Percentiles rank a stretch among this genome's conserved stretches.
These are phyloP conservation scores for Globisporangium rhizosaccharum DNA, from an alignment of 352 stramenopile species.

Conservation along the genomic window DNA sequence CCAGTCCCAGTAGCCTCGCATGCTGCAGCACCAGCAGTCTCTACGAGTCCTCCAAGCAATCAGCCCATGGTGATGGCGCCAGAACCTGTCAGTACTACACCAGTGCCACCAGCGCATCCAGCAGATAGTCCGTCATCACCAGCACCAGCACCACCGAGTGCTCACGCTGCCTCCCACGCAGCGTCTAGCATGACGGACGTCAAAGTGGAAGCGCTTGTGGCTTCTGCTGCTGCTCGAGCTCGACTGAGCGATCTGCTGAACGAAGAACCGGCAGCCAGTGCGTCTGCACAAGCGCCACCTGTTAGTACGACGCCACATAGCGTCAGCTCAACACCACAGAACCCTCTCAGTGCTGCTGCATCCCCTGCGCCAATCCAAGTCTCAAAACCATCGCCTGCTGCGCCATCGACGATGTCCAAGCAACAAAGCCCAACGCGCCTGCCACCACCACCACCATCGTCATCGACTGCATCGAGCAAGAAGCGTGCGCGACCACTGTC, in stretches of 20 bases:
- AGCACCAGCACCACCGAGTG: neutral
- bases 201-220: no score
- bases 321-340: neutral
- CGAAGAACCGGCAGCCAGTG: no score
- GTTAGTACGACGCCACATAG: no score
- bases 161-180: neutral
- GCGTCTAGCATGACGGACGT: no score
- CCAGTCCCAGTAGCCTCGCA: no score
- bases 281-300: no score
- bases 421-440: neutral
- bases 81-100: neutral
- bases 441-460: conserved; percentile 3
- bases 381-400: neutral
- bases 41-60: no score
- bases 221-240: no score
- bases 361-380: no score
- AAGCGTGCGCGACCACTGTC: conserved; percentile 18
- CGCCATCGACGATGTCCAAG: neutral
- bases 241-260: no score
- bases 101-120: neutral
- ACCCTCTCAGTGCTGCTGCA: neutral
- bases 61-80: neutral
- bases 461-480: conserved; percentile 13
- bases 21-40: no score
- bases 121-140: neutral